Evolutionary conservation across 768 basidiomycete genomes (phyloP).

Genomic region (Russula brevipes): DNA sequence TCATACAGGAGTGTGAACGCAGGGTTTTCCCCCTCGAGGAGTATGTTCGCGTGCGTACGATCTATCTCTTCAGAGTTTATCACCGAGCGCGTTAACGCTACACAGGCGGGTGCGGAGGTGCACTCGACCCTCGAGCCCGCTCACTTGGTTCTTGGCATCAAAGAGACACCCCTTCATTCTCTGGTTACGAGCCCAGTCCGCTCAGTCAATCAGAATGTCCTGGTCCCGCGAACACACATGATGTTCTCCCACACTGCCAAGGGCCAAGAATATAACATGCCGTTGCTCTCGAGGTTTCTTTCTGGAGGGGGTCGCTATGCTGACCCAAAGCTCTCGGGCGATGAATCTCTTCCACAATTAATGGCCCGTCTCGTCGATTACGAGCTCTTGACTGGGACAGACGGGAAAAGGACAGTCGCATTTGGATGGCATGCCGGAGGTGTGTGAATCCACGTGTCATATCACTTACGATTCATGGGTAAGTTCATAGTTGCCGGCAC

Average conservation of each 20-base stretch:
- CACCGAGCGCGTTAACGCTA: background rate
- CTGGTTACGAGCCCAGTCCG: slow-evolving; percentile 45
- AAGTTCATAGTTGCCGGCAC: slow-evolving; percentile 66
- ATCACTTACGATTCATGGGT: background rate
- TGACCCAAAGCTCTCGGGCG: slow-evolving; percentile 1
- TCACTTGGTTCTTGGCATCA: slow-evolving; percentile 82
- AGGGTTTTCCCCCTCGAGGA: slow-evolving; percentile 64
- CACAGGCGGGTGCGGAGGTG: slow-evolving; percentile 73
- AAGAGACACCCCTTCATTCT: slow-evolving; percentile 70
- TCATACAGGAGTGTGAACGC: slow-evolving; percentile 71
- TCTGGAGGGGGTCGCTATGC: slow-evolving; percentile 17
- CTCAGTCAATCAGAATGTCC: slow-evolving; percentile 26
- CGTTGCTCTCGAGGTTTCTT: slow-evolving; percentile 64
- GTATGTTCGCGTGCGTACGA: slow-evolving; percentile 54
- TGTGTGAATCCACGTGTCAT: slow-evolving; percentile 33
- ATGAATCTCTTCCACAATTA: slow-evolving; percentile 11
- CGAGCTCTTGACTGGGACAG: slow-evolving; percentile 62
- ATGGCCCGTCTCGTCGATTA: slow-evolving; percentile 72
- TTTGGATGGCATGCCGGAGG: slow-evolving; percentile 94
- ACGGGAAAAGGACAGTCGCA: slow-evolving; percentile 74
- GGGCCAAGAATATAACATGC: slow-evolving; percentile 81
- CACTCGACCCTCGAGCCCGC: slow-evolving; percentile 52
- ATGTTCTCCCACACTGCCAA: slow-evolving; percentile 94
- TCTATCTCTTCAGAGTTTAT: background rate
- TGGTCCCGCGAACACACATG: slow-evolving; percentile 59